Percentiles rank a stretch among this genome's conserved stretches.
These are phyloP conservation scores for Saturnispora sanitii DNA, from an alignment of 805 yeast genomes.

Conservation along the genomic window DNA sequence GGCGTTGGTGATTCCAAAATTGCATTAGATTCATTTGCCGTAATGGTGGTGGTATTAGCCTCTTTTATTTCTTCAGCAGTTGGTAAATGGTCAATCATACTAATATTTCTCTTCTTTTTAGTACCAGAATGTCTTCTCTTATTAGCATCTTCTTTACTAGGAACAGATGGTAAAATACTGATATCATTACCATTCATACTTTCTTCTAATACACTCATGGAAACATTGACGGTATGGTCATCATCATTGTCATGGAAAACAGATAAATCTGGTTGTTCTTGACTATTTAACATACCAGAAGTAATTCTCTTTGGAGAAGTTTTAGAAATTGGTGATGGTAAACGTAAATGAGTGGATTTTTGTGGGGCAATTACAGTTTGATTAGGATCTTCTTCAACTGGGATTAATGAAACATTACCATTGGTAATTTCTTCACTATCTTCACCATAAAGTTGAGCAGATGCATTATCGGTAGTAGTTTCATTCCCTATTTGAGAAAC, in stretches of 20 bases:
- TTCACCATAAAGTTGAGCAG: neutral
- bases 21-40: too few species aligned
- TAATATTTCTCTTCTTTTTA: conserved; percentile 17
- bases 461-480: conserved; percentile 1
- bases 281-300: conserved; percentile 27
- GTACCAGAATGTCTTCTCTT: conserved; percentile 15
- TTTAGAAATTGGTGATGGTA: conserved; percentile 25
- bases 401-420: conserved; percentile 8
- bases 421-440: neutral
- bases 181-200: neutral
- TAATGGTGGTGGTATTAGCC: too few species aligned
- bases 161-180: conserved; percentile 18
- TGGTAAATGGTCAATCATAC: too few species aligned
- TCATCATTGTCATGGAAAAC: conserved; percentile 17
- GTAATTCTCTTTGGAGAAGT: conserved; percentile 30
- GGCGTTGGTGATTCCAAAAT: too few species aligned
- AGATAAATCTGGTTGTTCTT: conserved; percentile 28
- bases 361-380: conserved; percentile 17
- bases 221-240: conserved; percentile 11
- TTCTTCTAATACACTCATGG: neutral
- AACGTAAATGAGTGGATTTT: conserved; percentile 18
- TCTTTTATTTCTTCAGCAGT: too few species aligned
- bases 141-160: conserved; percentile 23
- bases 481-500: conserved; percentile 4
- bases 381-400: conserved; percentile 8